Conservation (phyloP, 176 grass and related monocot species). For the Pharus latifolius region DNA sequence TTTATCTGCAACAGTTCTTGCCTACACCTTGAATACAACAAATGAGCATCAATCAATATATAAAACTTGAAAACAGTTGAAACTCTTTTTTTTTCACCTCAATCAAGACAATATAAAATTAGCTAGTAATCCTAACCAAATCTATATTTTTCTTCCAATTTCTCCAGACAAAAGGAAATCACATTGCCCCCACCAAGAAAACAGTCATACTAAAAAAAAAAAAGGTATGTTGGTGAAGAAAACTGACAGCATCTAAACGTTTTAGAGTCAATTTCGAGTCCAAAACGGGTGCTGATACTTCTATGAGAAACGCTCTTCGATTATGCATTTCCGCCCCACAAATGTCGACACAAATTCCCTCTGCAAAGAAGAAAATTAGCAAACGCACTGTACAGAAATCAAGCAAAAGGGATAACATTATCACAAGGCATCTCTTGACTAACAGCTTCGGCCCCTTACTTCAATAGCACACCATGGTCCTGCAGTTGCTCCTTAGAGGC, state of each 20-base stretch:
- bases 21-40: neutral
- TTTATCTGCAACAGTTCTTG: neutral
- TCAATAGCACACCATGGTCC: slow-evolving; percentile 23
- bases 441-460: slow-evolving; percentile 49
- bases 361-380: neutral
- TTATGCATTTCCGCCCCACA: slow-evolving; percentile 32
- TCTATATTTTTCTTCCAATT: neutral
- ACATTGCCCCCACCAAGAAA: neutral
- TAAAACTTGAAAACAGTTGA: neutral
- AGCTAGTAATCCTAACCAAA: neutral
- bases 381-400: neutral
- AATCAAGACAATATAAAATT: neutral
- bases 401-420: neutral
- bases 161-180: neutral
- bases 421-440: neutral
- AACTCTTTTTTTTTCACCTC: neutral
- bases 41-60: neutral
- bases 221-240: neutral
- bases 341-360: slow-evolving; percentile 30
- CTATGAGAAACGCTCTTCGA: slow-evolving; percentile 46
- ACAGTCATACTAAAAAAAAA: neutral
- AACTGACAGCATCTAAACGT: slow-evolving; percentile 32
- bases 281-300: slow-evolving; percentile 42
- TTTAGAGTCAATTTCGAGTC: slow-evolving; percentile 52
- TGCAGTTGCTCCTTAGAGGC: neutral